These are phyloP conservation scores for Aspergillus sp. DNA, from an alignment of 2,329 filamentous ascomycete genomes.

Conservation along the genomic window DNA sequence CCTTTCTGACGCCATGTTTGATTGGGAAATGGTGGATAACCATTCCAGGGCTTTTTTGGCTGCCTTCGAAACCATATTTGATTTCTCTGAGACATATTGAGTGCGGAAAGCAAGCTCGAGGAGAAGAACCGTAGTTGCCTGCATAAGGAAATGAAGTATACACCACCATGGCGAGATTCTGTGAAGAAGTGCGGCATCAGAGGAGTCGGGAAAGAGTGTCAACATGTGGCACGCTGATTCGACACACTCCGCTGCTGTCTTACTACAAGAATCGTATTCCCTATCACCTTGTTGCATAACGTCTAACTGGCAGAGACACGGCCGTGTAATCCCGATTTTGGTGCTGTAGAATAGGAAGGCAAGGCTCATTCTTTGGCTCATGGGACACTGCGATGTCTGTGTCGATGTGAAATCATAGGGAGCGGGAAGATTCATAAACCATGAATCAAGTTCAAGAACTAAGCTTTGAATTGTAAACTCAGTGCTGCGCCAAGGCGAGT, in stretches of 20 bases:
- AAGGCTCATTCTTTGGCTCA: constrained; percentile 33
- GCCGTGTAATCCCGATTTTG: constrained; percentile 38
- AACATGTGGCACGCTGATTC: constrained; percentile 39
- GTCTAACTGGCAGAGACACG: constrained; percentile 39
- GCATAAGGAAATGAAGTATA: constrained; percentile 41
- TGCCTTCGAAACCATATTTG: constrained; percentile 28
- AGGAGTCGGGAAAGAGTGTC: constrained; percentile 35
- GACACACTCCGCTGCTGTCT: constrained; percentile 37
- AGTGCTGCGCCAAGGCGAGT: constrained; percentile 32
- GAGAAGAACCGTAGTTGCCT: constrained; percentile 39
- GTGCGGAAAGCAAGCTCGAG: constrained; percentile 38
- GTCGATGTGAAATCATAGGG: constrained; percentile 37
- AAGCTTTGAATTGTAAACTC: constrained; percentile 35
- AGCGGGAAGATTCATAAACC: constrained; percentile 35
- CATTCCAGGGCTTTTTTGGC: constrained; percentile 32
- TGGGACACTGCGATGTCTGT: constrained; percentile 28
- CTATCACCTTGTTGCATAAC: constrained; percentile 26
- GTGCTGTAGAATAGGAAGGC: constrained; percentile 41
- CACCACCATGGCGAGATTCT: constrained; percentile 41
- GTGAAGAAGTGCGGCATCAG: constrained; percentile 32
- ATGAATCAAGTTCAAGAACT: constrained; percentile 33
- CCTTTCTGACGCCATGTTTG: constrained; percentile 23
- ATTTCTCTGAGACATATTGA: constrained; percentile 41
- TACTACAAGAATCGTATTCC: constrained; percentile 32
- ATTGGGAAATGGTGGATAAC: constrained; percentile 26